These are phyloP conservation scores for Fusarium drepaniforme DNA, from an alignment of 2,329 filamentous ascomycete species.

Conservation along the genomic window DNA sequence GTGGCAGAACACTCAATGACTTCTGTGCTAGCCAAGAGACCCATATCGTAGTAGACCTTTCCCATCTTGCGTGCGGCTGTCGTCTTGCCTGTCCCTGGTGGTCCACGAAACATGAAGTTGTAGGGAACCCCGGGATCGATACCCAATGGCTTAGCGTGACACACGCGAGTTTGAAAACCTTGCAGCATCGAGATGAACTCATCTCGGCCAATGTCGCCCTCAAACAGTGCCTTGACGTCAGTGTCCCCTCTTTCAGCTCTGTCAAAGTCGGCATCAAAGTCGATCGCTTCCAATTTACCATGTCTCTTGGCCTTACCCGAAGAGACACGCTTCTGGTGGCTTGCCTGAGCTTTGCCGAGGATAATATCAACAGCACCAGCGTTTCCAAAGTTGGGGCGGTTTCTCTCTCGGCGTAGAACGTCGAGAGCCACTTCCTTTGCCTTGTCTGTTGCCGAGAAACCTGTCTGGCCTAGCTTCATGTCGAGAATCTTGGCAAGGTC, in stretches of 20 bases:
- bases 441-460: constrained; percentile 63
- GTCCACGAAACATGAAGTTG: constrained; percentile 76
- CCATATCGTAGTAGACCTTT: constrained; percentile 81
- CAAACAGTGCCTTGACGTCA: constrained; percentile 67
- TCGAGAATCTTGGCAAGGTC: constrained; percentile 72
- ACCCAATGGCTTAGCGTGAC: constrained; percentile 37
- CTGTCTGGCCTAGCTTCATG: constrained; percentile 70
- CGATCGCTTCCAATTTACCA: constrained; percentile 80
- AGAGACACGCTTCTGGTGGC: constrained; percentile 37
- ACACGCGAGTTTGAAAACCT: constrained; percentile 63
- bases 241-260: constrained; percentile 55
- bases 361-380: constrained; percentile 76
- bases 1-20: constrained; percentile 76
- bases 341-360: constrained; percentile 34
- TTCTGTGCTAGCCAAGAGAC: constrained; percentile 69
- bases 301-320: constrained; percentile 47
- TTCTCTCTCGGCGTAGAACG: constrained; percentile 69
- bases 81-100: constrained; percentile 79
- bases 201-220: constrained; percentile 70
- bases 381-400: constrained; percentile 79
- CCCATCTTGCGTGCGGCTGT: constrained; percentile 81
- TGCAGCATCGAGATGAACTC: constrained; percentile 64
- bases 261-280: constrained; percentile 75
- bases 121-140: constrained; percentile 66
- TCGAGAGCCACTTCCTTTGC: constrained; percentile 68